A percentile compares a stretch with the other conserved stretches of the same genome.
These are phyloP conservation scores for Graphiopsis chlorocephala DNA, from an alignment of 2,329 filamentous ascomycete species.

Conservation along the genomic window DNA sequence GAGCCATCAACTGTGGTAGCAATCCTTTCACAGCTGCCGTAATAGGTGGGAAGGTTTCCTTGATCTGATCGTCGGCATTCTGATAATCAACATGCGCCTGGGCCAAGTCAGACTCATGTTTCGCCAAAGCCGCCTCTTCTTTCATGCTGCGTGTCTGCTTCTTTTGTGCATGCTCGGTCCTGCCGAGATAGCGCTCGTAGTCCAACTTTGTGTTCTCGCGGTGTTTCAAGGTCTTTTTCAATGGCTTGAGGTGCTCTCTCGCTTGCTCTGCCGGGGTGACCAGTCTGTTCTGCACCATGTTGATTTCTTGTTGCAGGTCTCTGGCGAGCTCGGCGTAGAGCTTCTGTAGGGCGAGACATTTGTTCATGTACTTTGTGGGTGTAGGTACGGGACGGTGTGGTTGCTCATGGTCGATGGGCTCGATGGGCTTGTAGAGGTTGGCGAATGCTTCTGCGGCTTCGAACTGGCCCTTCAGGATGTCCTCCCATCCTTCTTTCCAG, in stretches of 20 bases:
- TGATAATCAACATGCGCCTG: constrained; percentile 67
- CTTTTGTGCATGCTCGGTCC: constrained; percentile 65
- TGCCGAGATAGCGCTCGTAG: constrained; percentile 73
- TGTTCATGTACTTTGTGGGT: constrained; percentile 60
- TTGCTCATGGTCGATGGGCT: constrained; percentile 54
- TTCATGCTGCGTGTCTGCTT: constrained; percentile 69
- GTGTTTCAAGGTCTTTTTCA: constrained; percentile 82
- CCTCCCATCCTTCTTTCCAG: constrained; percentile 77
- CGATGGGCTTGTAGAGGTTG: constrained; percentile 72
- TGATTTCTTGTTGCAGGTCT: constrained; percentile 70
- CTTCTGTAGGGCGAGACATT: constrained; percentile 63
- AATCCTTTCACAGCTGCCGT: constrained; percentile 69
- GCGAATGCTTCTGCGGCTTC: constrained; percentile 67
- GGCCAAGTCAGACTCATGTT: constrained; percentile 68
- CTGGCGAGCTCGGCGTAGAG: constrained; percentile 68
- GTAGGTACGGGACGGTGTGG: constrained; percentile 59
- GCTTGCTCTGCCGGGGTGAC: constrained; percentile 68
- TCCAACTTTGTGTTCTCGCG: constrained; percentile 78
- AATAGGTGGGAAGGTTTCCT: constrained; percentile 67
- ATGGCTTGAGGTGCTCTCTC: constrained; percentile 64
- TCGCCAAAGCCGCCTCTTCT: constrained; percentile 68
- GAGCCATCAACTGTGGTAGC: constrained; percentile 67
- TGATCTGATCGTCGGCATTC: constrained; percentile 70
- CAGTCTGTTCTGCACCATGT: constrained; percentile 66
- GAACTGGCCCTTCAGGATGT: constrained; percentile 67